Evolutionary conservation across 192 early-diverging fungal genomes (phyloP).

Genomic region (Podila epicladia): DNA sequence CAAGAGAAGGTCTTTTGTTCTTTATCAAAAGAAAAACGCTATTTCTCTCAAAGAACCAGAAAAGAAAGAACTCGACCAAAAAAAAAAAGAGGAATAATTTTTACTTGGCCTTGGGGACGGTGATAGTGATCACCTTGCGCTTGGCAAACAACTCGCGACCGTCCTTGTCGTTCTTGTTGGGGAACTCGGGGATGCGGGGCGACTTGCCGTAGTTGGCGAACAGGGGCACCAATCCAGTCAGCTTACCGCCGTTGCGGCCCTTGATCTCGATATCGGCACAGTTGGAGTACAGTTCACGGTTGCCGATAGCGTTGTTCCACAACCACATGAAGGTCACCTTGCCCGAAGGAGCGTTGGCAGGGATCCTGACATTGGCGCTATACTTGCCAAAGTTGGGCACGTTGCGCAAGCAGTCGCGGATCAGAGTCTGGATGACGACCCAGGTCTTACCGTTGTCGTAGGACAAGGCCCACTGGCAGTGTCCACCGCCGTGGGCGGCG

Average conservation of each 20-base stretch:
- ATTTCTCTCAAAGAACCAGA: background rate
- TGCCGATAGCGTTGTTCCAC: constrained; percentile 82
- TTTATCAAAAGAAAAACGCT: constrained; percentile 1
- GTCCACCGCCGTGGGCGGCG: constrained; percentile 71
- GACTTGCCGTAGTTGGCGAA: constrained; percentile 54
- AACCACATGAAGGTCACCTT: constrained; percentile 60
- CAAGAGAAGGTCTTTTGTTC: no score
- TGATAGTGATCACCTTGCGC: constrained; percentile 39
- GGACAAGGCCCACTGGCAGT: constrained; percentile 77
- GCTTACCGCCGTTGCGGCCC: constrained; percentile 51
- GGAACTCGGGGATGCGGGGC: constrained; percentile 51
- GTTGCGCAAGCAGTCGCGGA: constrained; percentile 56
- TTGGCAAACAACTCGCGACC: constrained; percentile 10
- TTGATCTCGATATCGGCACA: constrained; percentile 74
- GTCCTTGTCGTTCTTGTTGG: constrained; percentile 50
- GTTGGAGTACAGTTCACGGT: constrained; percentile 84
- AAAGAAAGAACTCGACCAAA: background rate
- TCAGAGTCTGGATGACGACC: constrained; percentile 69
- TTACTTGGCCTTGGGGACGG: constrained; percentile 13
- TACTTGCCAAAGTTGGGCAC: constrained; percentile 29
- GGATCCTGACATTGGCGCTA: constrained; percentile 41
- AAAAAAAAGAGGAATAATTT: background rate
- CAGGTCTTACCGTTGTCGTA: constrained; percentile 72
- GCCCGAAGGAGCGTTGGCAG: constrained; percentile 44
- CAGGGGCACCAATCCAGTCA: constrained; percentile 53